Evolutionary conservation across 163 green algal genomes (phyloP), one percentile per base, ranked within the genome.

Genomic region (Scenedesmus sp.): DNA sequence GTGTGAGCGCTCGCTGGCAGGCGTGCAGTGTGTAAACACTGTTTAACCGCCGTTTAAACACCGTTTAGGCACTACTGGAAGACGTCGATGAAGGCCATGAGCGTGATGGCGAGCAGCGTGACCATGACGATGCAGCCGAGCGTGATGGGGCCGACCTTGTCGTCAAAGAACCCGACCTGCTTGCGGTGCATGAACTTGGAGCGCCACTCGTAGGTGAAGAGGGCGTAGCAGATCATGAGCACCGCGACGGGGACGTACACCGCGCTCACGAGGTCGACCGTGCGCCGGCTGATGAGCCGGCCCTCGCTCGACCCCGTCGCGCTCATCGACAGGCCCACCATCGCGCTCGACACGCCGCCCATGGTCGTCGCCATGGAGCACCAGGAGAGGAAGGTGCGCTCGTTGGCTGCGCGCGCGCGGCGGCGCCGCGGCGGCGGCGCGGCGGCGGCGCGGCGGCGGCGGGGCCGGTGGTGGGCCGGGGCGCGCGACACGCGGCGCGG

Each of bases 341-440:
- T 90, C 3, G 90, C 93, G 20, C 91, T 95, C 2, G 87, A 90
- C 5, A 97, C 87, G 22, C 90, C 92, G 13, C 93, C 93, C 66
- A 97, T 85, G 3, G 92, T 97, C 24, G 93, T 89, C 28, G 92
- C 92, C 93, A 97, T 97, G 63, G 84, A 82, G 53, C 95, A 89
- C 93, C 93, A 97, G 3, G 87, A 88, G 36, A 97, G 78, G 71
- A 93, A 96, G 0, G 93, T 97, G 39, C 93, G 81, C 74, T 97
- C 93, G 54, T 96, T 95, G 18, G 93, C 93, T 96, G 86, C 70
- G 75, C 39, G 39, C 39, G 39, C 39, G 39, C 7, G 39, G 7
- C n/a, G n/a, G n/a, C n/a, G n/a, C n/a, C n/a, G n/a, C n/a, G n/a
- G n/a, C n/a, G n/a, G n/a, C n/a, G n/a, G n/a, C n/a, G n/a, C n/a